These are phyloP conservation scores for Paramecium pentaurelia DNA, from an alignment of 73 alveolate species.

Conservation along the genomic window DNA sequence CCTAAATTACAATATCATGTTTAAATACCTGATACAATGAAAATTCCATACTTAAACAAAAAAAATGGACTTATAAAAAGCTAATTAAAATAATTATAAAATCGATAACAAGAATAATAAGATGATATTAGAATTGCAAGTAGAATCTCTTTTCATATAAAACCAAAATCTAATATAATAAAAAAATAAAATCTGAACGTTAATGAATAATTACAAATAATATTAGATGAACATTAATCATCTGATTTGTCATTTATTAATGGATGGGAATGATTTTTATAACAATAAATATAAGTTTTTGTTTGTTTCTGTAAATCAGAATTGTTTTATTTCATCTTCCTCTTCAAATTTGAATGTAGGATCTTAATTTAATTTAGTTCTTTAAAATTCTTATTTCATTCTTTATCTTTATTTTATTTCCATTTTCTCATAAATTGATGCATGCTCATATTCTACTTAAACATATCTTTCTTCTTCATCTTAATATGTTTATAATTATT, in stretches of 20 bases:
- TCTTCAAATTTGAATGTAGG: constrained; percentile 46
- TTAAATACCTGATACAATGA: neutral
- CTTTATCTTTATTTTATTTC: neutral
- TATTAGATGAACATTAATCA: neutral
- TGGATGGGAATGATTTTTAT: neutral
- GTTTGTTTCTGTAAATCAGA: neutral
- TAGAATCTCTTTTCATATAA: neutral
- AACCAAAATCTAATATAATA: neutral
- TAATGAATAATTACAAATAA: neutral
- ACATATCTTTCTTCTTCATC: neutral
- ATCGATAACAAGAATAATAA: neutral
- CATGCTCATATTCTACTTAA: neutral
- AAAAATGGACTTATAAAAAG: neutral
- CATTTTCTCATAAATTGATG: constrained; percentile 8
- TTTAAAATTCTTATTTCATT: neutral
- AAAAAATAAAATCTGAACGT: neutral
- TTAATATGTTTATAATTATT: neutral
- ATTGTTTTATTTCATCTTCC: neutral
- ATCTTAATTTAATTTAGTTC: neutral
- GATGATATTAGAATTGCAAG: neutral
- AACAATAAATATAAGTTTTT: neutral
- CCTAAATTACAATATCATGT: neutral
- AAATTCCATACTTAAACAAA: neutral
- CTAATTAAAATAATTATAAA: neutral
- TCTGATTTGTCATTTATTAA: neutral